phyloP scores from a whole-genome alignment of 495 filamentous ascomycete species.

The Clavariopsis aquatica region DNA sequence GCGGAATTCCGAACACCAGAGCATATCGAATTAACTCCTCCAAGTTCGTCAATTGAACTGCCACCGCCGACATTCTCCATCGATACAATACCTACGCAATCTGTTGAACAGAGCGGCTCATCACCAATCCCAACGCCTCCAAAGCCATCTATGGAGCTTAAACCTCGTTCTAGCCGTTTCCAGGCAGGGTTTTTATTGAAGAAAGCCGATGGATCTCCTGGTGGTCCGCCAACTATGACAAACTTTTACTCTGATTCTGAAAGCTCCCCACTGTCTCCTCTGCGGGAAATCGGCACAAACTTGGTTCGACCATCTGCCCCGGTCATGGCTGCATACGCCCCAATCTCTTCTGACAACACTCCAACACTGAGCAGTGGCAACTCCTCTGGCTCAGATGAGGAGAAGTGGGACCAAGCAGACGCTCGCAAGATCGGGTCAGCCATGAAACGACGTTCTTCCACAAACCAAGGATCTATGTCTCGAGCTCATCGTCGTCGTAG shows the following conservation, averaged over 20 bases:
- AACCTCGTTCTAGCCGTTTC: constrained; percentile 68
- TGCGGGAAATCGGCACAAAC: constrained; percentile 64
- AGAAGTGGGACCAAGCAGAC: constrained; percentile 55
- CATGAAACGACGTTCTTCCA: constrained; percentile 59
- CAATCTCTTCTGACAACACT: constrained; percentile 49
- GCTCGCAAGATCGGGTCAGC: constrained; percentile 63
- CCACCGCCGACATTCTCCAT: constrained; percentile 33
- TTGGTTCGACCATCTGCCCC: constrained; percentile 59
- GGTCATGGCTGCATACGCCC: constrained; percentile 53
- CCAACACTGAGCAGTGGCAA: constrained; percentile 52
- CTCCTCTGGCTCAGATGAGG: constrained; percentile 45
- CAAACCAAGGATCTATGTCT: constrained; percentile 25
- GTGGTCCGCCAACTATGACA: constrained; percentile 33
- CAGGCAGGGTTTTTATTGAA: constrained; percentile 89
- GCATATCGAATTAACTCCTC: constrained; percentile 56
- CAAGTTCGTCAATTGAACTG: constrained; percentile 52
- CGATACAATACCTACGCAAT: not conserved
- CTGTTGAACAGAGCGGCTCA: constrained; percentile 50
- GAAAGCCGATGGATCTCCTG: constrained; percentile 59
- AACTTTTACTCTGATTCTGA: constrained; percentile 61
- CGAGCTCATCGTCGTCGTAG: constrained; percentile 58
- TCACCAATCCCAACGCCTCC: constrained; percentile 57
- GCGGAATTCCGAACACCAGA: constrained; percentile 88
- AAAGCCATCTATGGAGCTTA: constrained; percentile 52
- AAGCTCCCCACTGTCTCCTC: constrained; percentile 66